phyloP scores from a whole-genome alignment of 1,284 basidiomycete species.

The Puccinia hordei region DNA sequence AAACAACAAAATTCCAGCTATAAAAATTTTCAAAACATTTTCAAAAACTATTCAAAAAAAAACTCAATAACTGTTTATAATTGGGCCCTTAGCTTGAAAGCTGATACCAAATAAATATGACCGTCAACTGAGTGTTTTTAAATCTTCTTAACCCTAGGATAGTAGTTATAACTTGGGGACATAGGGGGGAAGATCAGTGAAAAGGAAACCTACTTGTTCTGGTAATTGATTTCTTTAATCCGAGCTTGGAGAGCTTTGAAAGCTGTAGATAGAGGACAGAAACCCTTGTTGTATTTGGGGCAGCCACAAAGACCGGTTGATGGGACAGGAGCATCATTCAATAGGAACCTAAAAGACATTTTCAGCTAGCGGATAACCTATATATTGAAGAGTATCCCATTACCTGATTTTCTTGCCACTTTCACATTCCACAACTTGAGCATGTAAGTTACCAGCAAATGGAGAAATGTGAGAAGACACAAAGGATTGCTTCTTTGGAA shows the following conservation, averaged over 20 bases:
- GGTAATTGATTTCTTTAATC: constrained; percentile 46
- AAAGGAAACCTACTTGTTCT: constrained; percentile 29
- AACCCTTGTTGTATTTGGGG: constrained; percentile 26
- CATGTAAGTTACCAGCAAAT: constrained; percentile 67
- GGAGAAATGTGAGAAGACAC: constrained; percentile 63
- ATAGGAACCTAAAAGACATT: constrained; percentile 27
- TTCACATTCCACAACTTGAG: constrained; percentile 66
- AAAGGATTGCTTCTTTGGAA: constrained; percentile 66
- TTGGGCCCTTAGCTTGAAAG: constrained; percentile 23
- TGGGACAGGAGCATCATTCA: constrained; percentile 49
- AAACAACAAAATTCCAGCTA: too few species aligned
- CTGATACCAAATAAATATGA: constrained; percentile 14
- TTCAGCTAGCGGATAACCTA: neutral
- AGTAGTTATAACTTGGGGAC: constrained; percentile 51
- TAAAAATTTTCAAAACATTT: too few species aligned
- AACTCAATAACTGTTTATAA: too few species aligned
- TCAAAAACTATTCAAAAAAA: too few species aligned
- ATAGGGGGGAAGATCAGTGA: neutral
- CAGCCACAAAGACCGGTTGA: constrained; percentile 41
- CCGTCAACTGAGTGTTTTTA: neutral
- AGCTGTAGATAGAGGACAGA: constrained; percentile 34
- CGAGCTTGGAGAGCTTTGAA: constrained; percentile 25
- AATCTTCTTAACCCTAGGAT: neutral
- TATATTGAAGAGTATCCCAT: neutral
- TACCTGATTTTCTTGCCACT: constrained; percentile 42